These are phyloP conservation scores for Scutellaria minor DNA, from an alignment of 257 asterid species.

Conservation along the genomic window DNA sequence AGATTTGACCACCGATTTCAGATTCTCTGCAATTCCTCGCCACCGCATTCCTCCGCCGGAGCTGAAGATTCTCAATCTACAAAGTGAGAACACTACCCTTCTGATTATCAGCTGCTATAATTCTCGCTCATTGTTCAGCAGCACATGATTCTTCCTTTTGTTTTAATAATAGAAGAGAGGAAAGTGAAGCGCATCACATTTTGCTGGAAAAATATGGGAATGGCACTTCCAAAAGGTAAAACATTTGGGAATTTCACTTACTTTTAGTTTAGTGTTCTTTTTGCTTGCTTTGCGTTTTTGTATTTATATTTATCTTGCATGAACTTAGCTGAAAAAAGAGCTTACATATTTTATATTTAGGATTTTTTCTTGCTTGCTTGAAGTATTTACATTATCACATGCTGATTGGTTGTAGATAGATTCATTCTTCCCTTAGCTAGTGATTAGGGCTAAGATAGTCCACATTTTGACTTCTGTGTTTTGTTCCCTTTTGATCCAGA, in stretches of 20 bases:
- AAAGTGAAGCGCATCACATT: slow-evolving; percentile 46
- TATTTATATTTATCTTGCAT: background rate
- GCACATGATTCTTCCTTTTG: background rate
- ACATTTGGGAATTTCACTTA: background rate
- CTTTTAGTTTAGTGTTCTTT: background rate
- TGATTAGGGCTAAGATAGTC: background rate
- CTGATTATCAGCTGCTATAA: background rate
- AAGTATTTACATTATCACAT: background rate
- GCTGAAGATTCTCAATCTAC: slow-evolving; percentile 37
- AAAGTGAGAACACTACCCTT: slow-evolving; percentile 33
- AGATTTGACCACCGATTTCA: slow-evolving; percentile 44
- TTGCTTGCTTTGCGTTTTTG: background rate
- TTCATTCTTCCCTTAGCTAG: slow-evolving; percentile 16
- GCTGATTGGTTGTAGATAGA: background rate
- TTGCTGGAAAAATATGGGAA: slow-evolving; percentile 78
- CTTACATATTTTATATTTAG: background rate
- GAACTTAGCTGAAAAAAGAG: background rate
- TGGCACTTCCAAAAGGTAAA: slow-evolving; percentile 82
- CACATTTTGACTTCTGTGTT: slow-evolving; percentile 13
- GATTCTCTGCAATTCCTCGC: slow-evolving; percentile 44
- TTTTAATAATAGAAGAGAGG: slow-evolving; percentile 46
- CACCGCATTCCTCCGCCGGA: slow-evolving; percentile 47
- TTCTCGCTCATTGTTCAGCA: slow-evolving; percentile 4
- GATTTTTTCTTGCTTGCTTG: background rate
- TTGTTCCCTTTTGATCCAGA: slow-evolving; percentile 45